Evolutionary conservation across 1,139 yeast genomes (phyloP), one percentile per base, ranked within the genome.

Genomic region (Geotrichum reessii): DNA sequence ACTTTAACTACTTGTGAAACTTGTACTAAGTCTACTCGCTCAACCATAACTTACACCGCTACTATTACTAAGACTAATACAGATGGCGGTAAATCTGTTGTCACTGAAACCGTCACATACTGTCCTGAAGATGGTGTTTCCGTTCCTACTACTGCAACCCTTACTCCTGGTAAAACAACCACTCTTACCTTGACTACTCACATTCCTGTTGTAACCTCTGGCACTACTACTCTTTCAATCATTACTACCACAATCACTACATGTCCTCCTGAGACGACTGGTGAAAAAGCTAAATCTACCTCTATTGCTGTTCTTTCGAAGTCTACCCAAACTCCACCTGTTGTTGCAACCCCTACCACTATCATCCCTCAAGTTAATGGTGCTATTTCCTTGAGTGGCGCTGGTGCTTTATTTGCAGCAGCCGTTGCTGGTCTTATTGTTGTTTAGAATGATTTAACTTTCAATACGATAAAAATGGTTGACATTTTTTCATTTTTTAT

Each of bases 31-130:
- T 19, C 37, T 17, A 48, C 51, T 48, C 28, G 51, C 19, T 12
- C 31, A 4, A 48, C 51, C 25, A 50, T 50, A 11, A 50, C 50
- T 14, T 37, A 28, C 27, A 28, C 52, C 4, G 19, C 28, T 33
- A 50, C 52, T 11, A 37, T n/a, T 19, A 46, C 27, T 19, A 47
- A 58, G 44, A 37, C 44, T 12, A 17, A n/a, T 3, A 7, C 44
- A n/a, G 49, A 46, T 46, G 52, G 22, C 22, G 17, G 97, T 83
- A 89, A 93, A 98, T 19, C 19, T 1, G 37, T 40, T 31, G 25
- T 50, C 27, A 55, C 60, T 42, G 50, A 19, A 12, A 31, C 57
- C 28, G 51, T 54, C 17, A 42, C 57, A 17, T 48, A 54, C 52
- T 54, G 57, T 42, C 52, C 52, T 25, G 57, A 54, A 24, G 47